Base-by-base conservation (phyloP, 306 rosid species). In the Lablab purpureus region DNA sequence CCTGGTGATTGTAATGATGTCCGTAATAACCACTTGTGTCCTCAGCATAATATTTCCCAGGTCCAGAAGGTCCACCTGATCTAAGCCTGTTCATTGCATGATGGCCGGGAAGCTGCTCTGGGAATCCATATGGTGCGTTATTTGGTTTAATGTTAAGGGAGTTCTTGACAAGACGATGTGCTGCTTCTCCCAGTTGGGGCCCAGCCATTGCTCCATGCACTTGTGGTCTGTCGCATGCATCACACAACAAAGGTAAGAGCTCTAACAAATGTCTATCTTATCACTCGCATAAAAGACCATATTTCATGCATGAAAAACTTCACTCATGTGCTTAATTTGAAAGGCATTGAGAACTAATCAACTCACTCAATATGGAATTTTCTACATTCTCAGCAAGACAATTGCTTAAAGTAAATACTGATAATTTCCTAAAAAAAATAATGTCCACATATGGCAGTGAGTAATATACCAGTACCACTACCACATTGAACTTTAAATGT, bases 121-220 rank as follows among this genome's bases (percentile, higher is more conserved):
- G 60, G 14, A 34, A 74, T 76, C 96, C 96, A 50, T 89, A 78
- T 28, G 92, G 51, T 45, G 85, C 54, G 67, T 83, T 88, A 71
- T 83, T 87, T 41, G 76, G 34, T 84, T 68, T 90, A 32, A 93
- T 71, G 77, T 89, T 91, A 13, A 95, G 96, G 22, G 98, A 80
- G 83, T 88, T 91, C 87, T 90, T 95, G 68, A 95, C 93, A 46
- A 95, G 97, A 51, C 99, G 97, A 74, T 91, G 98, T 54, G 99
- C 99, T 45, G 96, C 99, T 82, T 90, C 98, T 84, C 99, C 99
- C 85, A 95, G 85, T 54, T 84, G 88, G 78, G 86, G 80, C 72
- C 99, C 99, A 34, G 90, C 93, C 25, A 93, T 95, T 55, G 97
- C 91, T 71, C 98, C 98, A 36, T 89, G 94, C 78, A 89, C 87